A percentile compares a stretch with the other conserved stretches of the same genome.
phyloP scores from a whole-genome alignment of 164 flowering plant genomes.

The Vitis rupestris region DNA sequence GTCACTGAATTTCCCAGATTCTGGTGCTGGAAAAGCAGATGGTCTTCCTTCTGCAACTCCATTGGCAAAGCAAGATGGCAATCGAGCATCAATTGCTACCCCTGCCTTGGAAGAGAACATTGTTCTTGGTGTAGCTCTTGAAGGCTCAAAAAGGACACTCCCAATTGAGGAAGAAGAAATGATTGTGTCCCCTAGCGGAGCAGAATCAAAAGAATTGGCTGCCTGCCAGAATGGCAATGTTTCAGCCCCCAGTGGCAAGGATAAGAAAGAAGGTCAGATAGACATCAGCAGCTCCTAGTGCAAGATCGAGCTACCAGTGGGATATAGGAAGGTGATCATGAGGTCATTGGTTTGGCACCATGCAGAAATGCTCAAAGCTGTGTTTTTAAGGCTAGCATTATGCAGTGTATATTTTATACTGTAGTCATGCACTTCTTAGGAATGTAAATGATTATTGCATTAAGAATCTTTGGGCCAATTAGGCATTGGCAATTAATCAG shows the following conservation, averaged over 20 bases:
- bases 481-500: no score
- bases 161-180: constrained; percentile 37
- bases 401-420: neutral
- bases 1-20: constrained; percentile 7
- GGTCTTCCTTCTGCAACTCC: constrained; percentile 1
- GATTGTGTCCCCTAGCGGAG: neutral
- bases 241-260: constrained; percentile 14
- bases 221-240: constrained; percentile 15
- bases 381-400: constrained; percentile 18
- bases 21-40: constrained; percentile 12
- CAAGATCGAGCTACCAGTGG: constrained; percentile 4
- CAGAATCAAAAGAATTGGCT: constrained; percentile 27
- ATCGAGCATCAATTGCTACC: constrained; percentile 24
- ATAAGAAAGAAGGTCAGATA: constrained; percentile 20
- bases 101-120: constrained; percentile 67
- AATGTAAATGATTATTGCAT: constrained; percentile 6
- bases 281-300: constrained; percentile 15
- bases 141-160: constrained; percentile 63
- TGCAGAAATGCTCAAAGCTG: constrained; percentile 10
- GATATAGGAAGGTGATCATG: neutral
- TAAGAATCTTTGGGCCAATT: neutral
- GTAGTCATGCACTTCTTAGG: neutral
- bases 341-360: no score
- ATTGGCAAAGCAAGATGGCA: constrained; percentile 22
- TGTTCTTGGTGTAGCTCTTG: constrained; percentile 74